Evolutionary conservation across 305 asterid species (phyloP), one percentile per base, ranked within the genome.

Genomic region (Plantago coronopus): DNA sequence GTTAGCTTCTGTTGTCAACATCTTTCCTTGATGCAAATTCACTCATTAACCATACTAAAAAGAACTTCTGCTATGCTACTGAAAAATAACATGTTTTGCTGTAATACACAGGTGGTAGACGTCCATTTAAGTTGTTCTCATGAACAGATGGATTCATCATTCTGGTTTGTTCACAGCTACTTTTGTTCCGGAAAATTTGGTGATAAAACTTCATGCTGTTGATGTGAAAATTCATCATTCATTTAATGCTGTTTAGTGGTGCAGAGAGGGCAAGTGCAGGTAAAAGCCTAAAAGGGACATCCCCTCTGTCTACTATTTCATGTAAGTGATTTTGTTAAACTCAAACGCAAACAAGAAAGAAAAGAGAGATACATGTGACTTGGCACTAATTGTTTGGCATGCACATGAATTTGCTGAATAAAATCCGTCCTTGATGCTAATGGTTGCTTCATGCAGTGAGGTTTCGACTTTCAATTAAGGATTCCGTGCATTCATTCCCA

Each of bases 41-140:
- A 23, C 29, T 63, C 18, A 0, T 17, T 43, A 12, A 40, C 13
- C 60, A 17, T 8, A 20, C 44, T 22, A 13, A 16, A 21, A 19
- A 31, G 25, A 22, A 29, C 42, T 16, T 59, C 53, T 18, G 21
- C 18, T 45, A 16, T 59, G 51, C 18, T 1, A 27, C n/a, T 31
- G 17, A 18, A 17, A 17, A 48, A 1, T 48, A 17, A 43, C 15
- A n/a, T 4, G 23, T 18, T 58, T 56, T 22, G 9, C 56, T 62
- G 31, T 56, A 37, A n/a, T 64, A 42, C 71, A 76, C 73, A 78
- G 94, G 94, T 53, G 62, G 74, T 37, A 88, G 87, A 68, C 80
- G 89, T 38, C 34, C 34, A 25, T 74, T 57, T 75, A 69, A 17
- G 59, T 38, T 20, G 64, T 62, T 66, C 57, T 68, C 54, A 44